Percentiles rank a stretch among this genome's conserved stretches.
phyloP scores from a whole-genome alignment of 495 filamentous ascomycete genomes.

The Arthonia radiata region DNA sequence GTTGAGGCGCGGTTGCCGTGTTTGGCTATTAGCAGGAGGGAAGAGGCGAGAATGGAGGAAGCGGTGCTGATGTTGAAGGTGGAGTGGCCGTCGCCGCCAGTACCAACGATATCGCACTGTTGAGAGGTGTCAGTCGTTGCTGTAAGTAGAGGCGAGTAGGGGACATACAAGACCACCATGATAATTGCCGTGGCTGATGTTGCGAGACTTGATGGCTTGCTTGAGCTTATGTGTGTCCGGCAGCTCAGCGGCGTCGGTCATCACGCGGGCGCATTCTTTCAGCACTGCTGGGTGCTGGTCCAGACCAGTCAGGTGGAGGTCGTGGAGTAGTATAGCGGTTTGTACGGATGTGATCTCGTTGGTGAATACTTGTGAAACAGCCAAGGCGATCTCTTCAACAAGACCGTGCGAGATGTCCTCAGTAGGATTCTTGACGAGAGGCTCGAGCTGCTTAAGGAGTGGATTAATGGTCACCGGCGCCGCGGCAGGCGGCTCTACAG shows the following conservation, averaged over 20 bases:
- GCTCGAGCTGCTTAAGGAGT: too few relatives aligned
- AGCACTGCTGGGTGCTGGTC: conserved; percentile 63
- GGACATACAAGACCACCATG: conserved; percentile 12
- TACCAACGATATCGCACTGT: conserved; percentile 92
- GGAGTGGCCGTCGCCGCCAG: conserved; percentile 83
- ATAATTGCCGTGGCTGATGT: conserved; percentile 42
- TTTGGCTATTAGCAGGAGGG: conserved; percentile 61
- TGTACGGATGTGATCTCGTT: conserved; percentile 64
- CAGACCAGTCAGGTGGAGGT: conserved; percentile 63
- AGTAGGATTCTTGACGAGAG: too few relatives aligned
- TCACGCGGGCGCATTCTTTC: conserved; percentile 40
- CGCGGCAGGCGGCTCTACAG: too few relatives aligned
- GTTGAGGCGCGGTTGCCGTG: conserved; percentile 94
- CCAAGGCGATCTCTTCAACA: conserved; percentile 65
- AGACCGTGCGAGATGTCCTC: too few relatives aligned
- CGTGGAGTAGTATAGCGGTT: conserved; percentile 59
- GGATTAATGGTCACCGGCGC: too few relatives aligned
- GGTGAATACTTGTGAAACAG: conserved; percentile 72
- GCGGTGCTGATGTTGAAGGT: conserved; percentile 97
- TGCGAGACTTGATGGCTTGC: conserved; percentile 27
- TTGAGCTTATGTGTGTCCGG: conserved; percentile 34
- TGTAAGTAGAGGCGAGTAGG: too few relatives aligned
- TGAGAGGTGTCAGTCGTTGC: conserved; percentile 1
- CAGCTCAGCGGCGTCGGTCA: conserved; percentile 41
- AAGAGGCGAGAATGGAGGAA: conserved; percentile 72